A percentile compares a stretch with the other conserved stretches of the same genome.
Evolutionary conservation across 1,284 basidiomycete species (phyloP).

Genomic region (Cutaneotrichosporon cutaneum): DNA sequence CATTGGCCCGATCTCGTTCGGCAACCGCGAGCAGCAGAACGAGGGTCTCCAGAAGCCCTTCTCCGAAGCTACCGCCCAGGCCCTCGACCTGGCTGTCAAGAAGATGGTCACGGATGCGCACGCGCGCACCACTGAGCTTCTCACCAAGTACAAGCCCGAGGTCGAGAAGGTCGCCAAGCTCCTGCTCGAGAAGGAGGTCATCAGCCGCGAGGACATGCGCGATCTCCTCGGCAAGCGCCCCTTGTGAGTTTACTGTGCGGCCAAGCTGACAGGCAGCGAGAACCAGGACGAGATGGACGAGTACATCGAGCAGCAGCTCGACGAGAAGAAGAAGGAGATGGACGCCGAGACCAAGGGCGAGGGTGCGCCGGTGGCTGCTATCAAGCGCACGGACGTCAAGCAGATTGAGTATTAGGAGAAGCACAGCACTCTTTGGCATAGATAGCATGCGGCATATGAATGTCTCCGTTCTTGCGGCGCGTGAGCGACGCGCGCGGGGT

Average conservation of each 20-base stretch:
- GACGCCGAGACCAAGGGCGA: slow-evolving; percentile 7
- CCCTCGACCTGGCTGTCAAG: slow-evolving; percentile 82
- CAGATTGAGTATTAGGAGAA: slow-evolving; percentile 2
- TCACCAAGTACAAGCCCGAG: slow-evolving; percentile 77
- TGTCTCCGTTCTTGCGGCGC: slow-evolving; percentile 13
- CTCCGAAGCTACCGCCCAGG: slow-evolving; percentile 93
- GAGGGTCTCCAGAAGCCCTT: slow-evolving; percentile 96
- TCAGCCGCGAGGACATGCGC: slow-evolving; percentile 65
- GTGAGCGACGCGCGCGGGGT: background rate
- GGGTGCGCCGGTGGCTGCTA: background rate
- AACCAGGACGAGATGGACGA: slow-evolving; percentile 88
- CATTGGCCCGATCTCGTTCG: slow-evolving; percentile 95
- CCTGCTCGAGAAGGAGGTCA: slow-evolving; percentile 89
- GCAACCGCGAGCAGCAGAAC: slow-evolving; percentile 73
- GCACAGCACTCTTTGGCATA: slow-evolving; percentile 4
- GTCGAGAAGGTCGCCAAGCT: slow-evolving; percentile 93
- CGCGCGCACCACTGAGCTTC: slow-evolving; percentile 74
- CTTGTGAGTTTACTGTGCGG: slow-evolving; percentile 17
- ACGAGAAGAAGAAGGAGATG: slow-evolving; percentile 37
- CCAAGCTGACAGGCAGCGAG: slow-evolving; percentile 32
- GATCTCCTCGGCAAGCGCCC: slow-evolving; percentile 41
- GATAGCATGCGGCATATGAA: slow-evolving; percentile 10
- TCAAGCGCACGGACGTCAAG: slow-evolving; percentile 4
- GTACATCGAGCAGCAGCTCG: slow-evolving; percentile 67
- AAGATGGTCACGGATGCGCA: slow-evolving; percentile 94